Conservation (phyloP, 164 flowering plant species). For the Buxus sempervirens region DNA sequence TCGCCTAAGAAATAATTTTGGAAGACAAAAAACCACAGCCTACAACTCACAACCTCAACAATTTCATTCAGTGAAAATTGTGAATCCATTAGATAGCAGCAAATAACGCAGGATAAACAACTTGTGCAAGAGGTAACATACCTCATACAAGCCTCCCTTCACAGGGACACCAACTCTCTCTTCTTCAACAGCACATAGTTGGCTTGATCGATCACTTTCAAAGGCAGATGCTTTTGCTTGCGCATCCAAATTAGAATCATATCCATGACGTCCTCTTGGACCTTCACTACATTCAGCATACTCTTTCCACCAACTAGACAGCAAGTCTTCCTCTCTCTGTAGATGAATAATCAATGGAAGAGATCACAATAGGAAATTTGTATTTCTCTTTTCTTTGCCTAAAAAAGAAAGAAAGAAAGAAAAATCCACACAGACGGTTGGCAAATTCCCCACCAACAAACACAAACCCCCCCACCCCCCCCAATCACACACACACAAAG, state of each 20-base stretch:
- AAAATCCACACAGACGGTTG: too few species aligned
- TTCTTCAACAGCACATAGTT: constrained; percentile 52
- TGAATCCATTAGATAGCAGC: too few species aligned
- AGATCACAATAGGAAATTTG: not conserved
- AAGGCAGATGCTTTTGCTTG: constrained; percentile 21
- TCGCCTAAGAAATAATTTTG: too few species aligned
- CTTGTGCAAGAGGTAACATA: constrained; percentile 14
- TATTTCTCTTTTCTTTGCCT: too few species aligned
- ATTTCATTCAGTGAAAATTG: too few species aligned
- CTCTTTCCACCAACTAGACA: constrained; percentile 94
- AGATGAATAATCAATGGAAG: constrained; percentile 1
- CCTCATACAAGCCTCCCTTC: constrained; percentile 98
- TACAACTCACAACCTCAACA: too few species aligned
- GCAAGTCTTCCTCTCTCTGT: constrained; percentile 91
- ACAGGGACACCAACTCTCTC: constrained; percentile 99
- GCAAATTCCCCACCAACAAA: too few species aligned
- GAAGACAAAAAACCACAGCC: too few species aligned
- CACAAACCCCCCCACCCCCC: too few species aligned
- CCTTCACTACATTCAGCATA: constrained; percentile 98
- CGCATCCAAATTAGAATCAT: constrained; percentile 27
- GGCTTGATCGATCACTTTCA: constrained; percentile 30
- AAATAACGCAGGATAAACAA: not conserved
- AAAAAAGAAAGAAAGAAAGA: too few species aligned
- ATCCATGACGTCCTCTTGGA: constrained; percentile 40
- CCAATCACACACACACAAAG: too few species aligned